phyloP scores from a whole-genome alignment of 305 asterid species.

The Rubia peregrina region DNA sequence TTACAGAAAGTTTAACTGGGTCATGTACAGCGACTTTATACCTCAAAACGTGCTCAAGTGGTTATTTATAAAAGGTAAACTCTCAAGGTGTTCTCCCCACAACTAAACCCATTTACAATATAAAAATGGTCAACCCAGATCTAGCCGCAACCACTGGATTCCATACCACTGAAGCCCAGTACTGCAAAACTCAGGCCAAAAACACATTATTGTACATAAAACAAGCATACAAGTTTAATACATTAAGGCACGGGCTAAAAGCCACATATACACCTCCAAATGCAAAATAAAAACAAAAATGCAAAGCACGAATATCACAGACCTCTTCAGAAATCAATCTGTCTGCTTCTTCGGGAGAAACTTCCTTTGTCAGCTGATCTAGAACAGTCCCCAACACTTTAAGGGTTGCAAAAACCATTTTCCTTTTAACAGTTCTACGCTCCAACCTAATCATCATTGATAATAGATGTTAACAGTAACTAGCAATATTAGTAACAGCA shows the following conservation, averaged over 20 bases:
- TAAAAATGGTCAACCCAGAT: not conserved
- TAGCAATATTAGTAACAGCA: not conserved
- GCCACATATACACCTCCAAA: not conserved
- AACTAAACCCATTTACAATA: not conserved
- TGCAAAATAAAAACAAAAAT: slow-evolving; percentile 16
- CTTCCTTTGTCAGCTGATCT: slow-evolving; percentile 70
- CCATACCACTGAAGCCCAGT: not conserved
- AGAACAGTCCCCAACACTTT: slow-evolving; percentile 81
- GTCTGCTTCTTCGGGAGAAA: slow-evolving; percentile 93
- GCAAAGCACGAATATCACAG: slow-evolving; percentile 17
- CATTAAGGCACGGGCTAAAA: not conserved
- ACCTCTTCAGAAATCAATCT: slow-evolving; percentile 88
- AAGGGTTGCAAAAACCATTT: slow-evolving; percentile 83
- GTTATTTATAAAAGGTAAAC: not conserved
- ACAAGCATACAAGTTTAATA: too few species aligned
- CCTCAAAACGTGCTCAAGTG: not conserved
- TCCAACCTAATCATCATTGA: slow-evolving; percentile 52
- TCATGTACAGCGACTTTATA: not conserved
- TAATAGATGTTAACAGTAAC: slow-evolving; percentile 7
- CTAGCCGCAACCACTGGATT: not conserved
- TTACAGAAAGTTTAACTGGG: not conserved
- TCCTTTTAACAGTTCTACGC: slow-evolving; percentile 75
- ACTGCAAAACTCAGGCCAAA: not conserved
- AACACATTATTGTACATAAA: not conserved
- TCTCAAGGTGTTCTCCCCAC: not conserved